Evolutionary conservation across 1,139 yeast species (phyloP), one percentile per base, ranked within the genome.

Genomic region (Chernovozyma aurita): DNA sequence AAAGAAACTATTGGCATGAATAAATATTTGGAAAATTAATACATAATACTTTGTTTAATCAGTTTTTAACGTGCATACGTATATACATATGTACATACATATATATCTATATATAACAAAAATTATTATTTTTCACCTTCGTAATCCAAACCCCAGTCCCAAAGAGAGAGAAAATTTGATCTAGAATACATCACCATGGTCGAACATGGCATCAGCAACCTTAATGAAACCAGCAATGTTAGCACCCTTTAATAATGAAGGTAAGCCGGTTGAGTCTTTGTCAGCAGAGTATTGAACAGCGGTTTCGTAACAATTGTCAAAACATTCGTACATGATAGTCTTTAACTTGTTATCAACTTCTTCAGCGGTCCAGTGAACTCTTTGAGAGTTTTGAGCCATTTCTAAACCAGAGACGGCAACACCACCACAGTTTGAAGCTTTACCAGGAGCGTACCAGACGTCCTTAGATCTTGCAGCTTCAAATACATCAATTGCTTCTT

Each of bases 401-500:
- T 92, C 98, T 52, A 92, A 79, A 63, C 97, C 97, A 45, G 96
- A 87, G 42, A 90, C 97, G 42, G 96, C 95, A 55, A 92, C 98
- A 80, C 97, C 98, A 73, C 97, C 97, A 73, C 95, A 85, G 80
- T 92, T 92, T 59, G 97, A 94, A 55, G 97, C 97, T 79, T 92
- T 92, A 70, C 97, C 97, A 63, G 97, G 97, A 55, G 95, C 97
- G 70, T 90, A 90, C 97, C 97, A 92, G 65, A 88, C 86, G 49
- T 83, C 75, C 52, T 76, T 63, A 49, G 73, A 53, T 75, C 97
- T 85, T 67, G 78, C 80, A 55, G 84, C 84, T 78, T 92, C 98
- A 52, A 90, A 90, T 44, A 85, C 88, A 49, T 83, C 88, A 53
- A 92, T 87, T 52, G 98, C 98, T 65, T 90, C 97, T 68, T 84